phyloP scores from a whole-genome alignment of 169 alveolate species.

The Eimeria falciformis region DNA sequence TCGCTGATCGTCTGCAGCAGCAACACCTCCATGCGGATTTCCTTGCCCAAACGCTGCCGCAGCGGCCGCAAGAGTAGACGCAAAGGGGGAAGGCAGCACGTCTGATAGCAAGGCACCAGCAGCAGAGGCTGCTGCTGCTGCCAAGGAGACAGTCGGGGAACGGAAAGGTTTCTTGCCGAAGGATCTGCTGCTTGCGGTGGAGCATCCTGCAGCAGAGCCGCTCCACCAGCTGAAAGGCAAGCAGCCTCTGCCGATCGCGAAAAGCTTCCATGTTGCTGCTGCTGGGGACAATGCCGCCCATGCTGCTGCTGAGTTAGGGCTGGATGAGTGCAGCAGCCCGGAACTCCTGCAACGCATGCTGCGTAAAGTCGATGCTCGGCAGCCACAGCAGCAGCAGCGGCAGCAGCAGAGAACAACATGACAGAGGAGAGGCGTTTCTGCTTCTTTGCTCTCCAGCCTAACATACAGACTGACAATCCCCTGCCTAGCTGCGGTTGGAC shows the following conservation, averaged over 20 bases:
- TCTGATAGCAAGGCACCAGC: constrained; percentile 9
- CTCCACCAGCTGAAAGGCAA: background rate
- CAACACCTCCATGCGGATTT: constrained; percentile 53
- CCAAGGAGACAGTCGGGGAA: background rate
- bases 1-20: background rate
- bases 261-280: background rate
- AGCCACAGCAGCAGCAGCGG: constrained; percentile 18
- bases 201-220: constrained; percentile 26
- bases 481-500: too few species aligned
- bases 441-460: too few species aligned
- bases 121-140: constrained; percentile 39
- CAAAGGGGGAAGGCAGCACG: background rate
- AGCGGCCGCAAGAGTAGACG: constrained; percentile 18
- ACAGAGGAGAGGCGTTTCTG: too few species aligned
- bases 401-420: too few species aligned
- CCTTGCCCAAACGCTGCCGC: constrained; percentile 4
- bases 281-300: background rate
- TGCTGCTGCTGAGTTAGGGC: constrained; percentile 31
- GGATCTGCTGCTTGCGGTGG: constrained; percentile 49
- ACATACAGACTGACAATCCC: too few species aligned
- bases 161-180: constrained; percentile 15
- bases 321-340: constrained; percentile 56
- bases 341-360: constrained; percentile 48
- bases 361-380: constrained; percentile 7
- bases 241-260: constrained; percentile 4